A percentile compares a stretch with the other conserved stretches of the same genome.
These are phyloP conservation scores for Solanum hybrid DNA, from an alignment of 305 asterid species.

Conservation along the genomic window DNA sequence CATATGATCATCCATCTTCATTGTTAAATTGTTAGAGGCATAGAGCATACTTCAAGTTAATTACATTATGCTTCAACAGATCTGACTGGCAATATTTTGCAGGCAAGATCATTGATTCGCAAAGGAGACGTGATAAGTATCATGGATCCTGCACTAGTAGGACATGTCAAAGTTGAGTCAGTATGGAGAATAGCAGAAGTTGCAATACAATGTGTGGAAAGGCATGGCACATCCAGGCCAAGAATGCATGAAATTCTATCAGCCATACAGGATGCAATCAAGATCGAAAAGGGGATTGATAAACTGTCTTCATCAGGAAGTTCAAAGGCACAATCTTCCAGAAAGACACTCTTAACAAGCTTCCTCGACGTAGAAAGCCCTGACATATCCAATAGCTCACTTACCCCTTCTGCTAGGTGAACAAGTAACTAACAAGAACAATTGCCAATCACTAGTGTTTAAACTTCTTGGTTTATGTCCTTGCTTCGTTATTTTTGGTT, in stretches of 20 bases:
- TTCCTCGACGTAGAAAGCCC: constrained; percentile 92
- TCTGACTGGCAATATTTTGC: not conserved
- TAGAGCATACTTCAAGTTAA: not conserved
- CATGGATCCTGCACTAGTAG: constrained; percentile 55
- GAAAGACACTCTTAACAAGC: constrained; percentile 83
- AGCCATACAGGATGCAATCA: constrained; percentile 77
- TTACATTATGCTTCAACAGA: not conserved
- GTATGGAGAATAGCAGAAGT: constrained; percentile 90
- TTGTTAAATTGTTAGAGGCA: not conserved
- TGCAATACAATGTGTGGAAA: constrained; percentile 85
- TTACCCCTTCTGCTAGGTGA: constrained; percentile 76
- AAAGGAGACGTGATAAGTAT: constrained; percentile 86
- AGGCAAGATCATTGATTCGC: constrained; percentile 90
- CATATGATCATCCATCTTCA: not conserved
- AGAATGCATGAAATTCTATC: constrained; percentile 82
- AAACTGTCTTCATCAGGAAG: constrained; percentile 44
- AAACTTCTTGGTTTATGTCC: not conserved
- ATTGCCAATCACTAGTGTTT: not conserved
- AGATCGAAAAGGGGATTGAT: constrained; percentile 77
- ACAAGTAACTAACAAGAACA: not conserved
- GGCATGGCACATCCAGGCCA: constrained; percentile 68
- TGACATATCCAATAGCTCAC: constrained; percentile 60
- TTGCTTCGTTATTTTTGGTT: not conserved
- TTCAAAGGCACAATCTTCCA: constrained; percentile 59
- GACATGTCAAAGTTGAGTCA: constrained; percentile 64